Conservation (phyloP, 495 filamentous ascomycete species). For the Aspergillus ostianus region DNA sequence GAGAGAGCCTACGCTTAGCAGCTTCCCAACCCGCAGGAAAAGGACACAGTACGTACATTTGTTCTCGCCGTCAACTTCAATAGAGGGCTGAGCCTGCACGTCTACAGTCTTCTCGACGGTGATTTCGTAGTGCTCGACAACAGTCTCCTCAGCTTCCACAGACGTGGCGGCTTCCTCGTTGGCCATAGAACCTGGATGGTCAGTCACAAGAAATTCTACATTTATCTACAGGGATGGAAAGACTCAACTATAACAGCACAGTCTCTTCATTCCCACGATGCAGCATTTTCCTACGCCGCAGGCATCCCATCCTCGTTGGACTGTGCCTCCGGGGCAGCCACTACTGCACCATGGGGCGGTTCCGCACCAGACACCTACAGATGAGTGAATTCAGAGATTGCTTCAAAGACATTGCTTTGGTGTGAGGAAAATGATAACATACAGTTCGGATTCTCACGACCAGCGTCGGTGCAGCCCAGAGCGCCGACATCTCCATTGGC, state of each 20-base stretch:
- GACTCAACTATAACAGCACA: neutral
- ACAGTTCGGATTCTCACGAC: neutral
- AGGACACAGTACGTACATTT: neutral
- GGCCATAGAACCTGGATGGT: neutral
- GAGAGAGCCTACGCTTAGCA: too few species aligned
- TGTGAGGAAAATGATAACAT: neutral
- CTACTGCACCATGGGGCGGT: neutral
- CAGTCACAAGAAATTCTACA: neutral
- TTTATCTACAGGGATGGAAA: neutral
- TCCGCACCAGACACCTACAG: neutral
- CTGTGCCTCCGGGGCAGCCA: neutral
- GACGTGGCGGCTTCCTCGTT: neutral
- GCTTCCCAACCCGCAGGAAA: too few species aligned
- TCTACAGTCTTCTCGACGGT: neutral
- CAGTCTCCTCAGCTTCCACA: neutral
- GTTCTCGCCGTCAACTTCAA: neutral
- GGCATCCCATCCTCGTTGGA: neutral
- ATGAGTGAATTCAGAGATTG: neutral
- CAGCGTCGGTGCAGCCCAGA: neutral
- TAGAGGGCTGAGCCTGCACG: neutral
- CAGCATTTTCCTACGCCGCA: neutral
- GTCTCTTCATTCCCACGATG: neutral
- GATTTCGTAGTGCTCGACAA: neutral
- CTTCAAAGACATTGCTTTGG: neutral
- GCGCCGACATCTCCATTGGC: neutral